Evolutionary conservation across 768 basidiomycete genomes (phyloP), one percentile per base, ranked within the genome.

Genomic region (Xerocomellus intermedius): DNA sequence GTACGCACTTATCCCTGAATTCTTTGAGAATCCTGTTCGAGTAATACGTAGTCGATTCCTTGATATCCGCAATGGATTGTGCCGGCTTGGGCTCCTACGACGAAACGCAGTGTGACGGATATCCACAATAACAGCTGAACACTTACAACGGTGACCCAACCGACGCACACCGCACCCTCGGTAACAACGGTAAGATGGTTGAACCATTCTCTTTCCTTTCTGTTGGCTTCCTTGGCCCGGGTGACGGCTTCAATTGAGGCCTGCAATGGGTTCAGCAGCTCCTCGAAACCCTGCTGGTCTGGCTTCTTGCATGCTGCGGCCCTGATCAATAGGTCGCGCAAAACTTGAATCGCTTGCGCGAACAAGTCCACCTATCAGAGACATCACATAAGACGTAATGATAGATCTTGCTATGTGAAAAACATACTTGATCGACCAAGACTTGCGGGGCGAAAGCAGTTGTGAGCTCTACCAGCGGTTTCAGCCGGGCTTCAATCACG

Each of bases 1-100:
- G 58, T 3, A 67, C 89, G 54, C 56, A 94, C 96, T 91, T 92
- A 8, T 92, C 91, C 70, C 93, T 98, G 79, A 82, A 92, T 59
- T 95, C 92, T 71, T 94, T 92, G 72, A 94, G 86, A 43, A 98
- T 81, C 55, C 86, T 84, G 72, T 97, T 92, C 2, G 86, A 86
- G 69, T 93, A 98, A 74, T 92, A 99, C 65, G 83, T 79, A 12
- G 87, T 82, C 4, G 90, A 83, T 24, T 98, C 94, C 72, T 90
- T 95, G 71, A 89, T 82, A 46, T 94, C 91, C 17, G 72, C 76
- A n/a, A 98, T 77, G 59, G 81, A 87, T 24, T 88, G 82, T 5
- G 80, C 91, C 1, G 96, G 96, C 67, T 90, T 92, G 8, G 84
- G 81, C 75, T 91, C 77, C 78, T 81, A 56, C 41, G 38, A 24